Percentiles rank a stretch among this genome's conserved stretches.
Conservation (phyloP, 805 yeast species). For the Sporopachydermia lactativora region DNA sequence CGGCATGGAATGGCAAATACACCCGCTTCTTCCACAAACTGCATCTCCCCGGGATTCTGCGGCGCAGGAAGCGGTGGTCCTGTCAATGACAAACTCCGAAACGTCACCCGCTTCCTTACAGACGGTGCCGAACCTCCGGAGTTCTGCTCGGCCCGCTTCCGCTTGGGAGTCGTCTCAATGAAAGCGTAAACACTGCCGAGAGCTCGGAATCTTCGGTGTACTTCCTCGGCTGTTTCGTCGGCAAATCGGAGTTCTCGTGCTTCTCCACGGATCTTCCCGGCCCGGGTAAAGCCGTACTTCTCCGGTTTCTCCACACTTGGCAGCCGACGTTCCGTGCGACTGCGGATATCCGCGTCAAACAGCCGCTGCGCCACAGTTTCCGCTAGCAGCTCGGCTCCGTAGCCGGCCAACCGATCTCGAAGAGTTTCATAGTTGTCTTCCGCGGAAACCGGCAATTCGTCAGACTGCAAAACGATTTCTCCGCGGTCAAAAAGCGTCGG, state of each 20-base stretch:
- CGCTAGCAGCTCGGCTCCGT: conserved; percentile 48
- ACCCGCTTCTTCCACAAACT: not conserved
- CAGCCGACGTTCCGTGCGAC: conserved; percentile 3
- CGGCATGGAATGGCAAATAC: too few species aligned
- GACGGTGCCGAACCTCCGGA: not conserved
- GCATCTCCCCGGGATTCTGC: not conserved
- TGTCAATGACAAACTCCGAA: not conserved
- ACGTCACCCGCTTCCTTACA: not conserved
- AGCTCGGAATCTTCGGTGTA: conserved; percentile 32
- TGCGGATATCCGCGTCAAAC: conserved; percentile 12
- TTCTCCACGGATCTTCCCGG: conserved; percentile 35
- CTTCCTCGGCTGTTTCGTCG: conserved; percentile 19
- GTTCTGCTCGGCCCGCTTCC: conserved; percentile 14
- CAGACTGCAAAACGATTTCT: conserved; percentile 44
- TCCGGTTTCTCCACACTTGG: too few species aligned
- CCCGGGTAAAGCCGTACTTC: conserved; percentile 31
- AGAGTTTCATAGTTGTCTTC: conserved; percentile 33
- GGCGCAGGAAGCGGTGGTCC: not conserved
- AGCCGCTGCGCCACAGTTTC: conserved; percentile 25
- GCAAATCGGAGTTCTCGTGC: conserved; percentile 37
- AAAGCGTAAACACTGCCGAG: conserved; percentile 43
- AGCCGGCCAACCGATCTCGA: conserved; percentile 34
- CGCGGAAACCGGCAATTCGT: conserved; percentile 23
- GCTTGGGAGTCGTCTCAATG: conserved; percentile 22
- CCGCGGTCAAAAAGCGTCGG: conserved; percentile 82